Evolutionary conservation across 2,329 filamentous ascomycete genomes (phyloP).

Genomic region (Claviceps purpurea): DNA sequence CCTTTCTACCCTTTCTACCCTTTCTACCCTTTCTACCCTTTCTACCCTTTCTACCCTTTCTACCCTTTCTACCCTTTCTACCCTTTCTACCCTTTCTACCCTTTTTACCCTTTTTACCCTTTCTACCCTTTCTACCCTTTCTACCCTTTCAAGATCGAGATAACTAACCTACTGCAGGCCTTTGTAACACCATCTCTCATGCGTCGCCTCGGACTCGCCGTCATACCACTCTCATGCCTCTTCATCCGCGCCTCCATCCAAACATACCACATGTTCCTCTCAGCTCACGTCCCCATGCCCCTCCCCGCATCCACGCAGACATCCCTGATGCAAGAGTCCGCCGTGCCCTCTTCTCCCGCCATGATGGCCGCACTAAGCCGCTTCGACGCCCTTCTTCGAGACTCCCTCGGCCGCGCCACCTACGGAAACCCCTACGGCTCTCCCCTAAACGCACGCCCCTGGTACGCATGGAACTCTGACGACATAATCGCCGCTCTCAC

Average conservation of each 20-base stretch:
- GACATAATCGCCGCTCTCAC: conserved; percentile 63
- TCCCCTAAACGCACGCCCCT: conserved; percentile 25
- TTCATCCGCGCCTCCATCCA: conserved; percentile 92
- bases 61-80: too few species aligned
- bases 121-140: neutral
- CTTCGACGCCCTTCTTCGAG: conserved; percentile 62
- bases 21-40: neutral
- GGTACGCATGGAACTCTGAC: conserved; percentile 51
- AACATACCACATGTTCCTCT: conserved; percentile 96
- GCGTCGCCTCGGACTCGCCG: conserved; percentile 75
- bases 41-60: neutral
- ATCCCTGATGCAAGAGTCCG: conserved; percentile 49
- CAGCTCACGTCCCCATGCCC: conserved; percentile 68
- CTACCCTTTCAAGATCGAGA: neutral
- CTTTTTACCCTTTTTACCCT: neutral
- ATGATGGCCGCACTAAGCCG: conserved; percentile 67
- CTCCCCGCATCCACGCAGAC: conserved; percentile 52
- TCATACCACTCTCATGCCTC: conserved; percentile 84
- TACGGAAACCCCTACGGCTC: conserved; percentile 43
- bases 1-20: neutral
- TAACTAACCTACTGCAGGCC: conserved; percentile 35
- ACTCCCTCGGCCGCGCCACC: conserved; percentile 60
- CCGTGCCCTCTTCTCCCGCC: conserved; percentile 53
- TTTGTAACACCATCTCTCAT: conserved; percentile 86
- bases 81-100: too few species aligned